A percentile compares a stretch with the other conserved stretches of the same genome.
These are phyloP conservation scores for Meyerozyma sp. DNA, from an alignment of 1,139 yeast genomes.

Conservation along the genomic window DNA sequence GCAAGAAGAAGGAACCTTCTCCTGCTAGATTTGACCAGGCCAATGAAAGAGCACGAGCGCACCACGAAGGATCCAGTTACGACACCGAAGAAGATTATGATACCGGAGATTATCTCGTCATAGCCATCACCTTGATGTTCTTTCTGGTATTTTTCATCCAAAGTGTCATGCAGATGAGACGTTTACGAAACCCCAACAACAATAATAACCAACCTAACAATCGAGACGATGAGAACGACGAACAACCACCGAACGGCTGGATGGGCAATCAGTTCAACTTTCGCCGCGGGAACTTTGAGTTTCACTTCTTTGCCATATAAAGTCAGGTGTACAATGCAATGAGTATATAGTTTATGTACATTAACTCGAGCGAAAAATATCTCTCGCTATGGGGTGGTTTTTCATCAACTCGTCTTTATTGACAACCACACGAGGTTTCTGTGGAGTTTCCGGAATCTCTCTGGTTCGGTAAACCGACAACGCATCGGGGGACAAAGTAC, in stretches of 20 bases:
- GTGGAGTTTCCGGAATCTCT: conserved; percentile 22
- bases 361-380: not conserved
- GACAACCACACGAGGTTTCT: not conserved
- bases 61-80: conserved; percentile 29
- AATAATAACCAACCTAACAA: not conserved
- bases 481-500: conserved; percentile 45
- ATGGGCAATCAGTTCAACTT: conserved; percentile 15
- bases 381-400: not conserved
- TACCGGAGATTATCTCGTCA: conserved; percentile 29
- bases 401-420: not conserved
- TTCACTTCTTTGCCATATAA: conserved; percentile 34
- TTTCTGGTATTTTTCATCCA: conserved; percentile 26
- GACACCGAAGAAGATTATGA: conserved; percentile 22
- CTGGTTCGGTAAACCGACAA: conserved; percentile 8
- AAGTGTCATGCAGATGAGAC: conserved; percentile 23
- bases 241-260: conserved; percentile 9
- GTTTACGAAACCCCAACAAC: conserved; percentile 13
- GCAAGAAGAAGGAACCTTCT: conserved; percentile 10
- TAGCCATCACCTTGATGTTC: conserved; percentile 24
- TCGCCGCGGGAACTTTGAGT: conserved; percentile 30
- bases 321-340: too few relatives aligned
- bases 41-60: conserved; percentile 24
- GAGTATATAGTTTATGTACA: conserved; percentile 3
- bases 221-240: not conserved
- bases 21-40: conserved; percentile 9